A percentile compares a stretch with the other conserved stretches of the same genome.
phyloP scores from a whole-genome alignment of 116 monocot species.

The Phalaenopsis hybrid region DNA sequence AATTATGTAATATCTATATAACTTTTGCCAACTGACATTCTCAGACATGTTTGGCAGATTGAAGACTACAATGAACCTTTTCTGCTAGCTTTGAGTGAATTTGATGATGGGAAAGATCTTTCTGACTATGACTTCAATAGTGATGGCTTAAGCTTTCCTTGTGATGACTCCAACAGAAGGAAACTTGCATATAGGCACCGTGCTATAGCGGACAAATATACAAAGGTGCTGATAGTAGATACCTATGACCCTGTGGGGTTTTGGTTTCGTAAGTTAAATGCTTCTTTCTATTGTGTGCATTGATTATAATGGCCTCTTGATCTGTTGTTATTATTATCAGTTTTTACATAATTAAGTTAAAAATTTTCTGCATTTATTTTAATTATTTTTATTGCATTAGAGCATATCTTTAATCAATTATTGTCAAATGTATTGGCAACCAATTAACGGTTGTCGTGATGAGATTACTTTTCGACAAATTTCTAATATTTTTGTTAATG shows the following conservation, averaged over 20 bases:
- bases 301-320: neutral
- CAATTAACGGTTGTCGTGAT: neutral
- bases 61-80: constrained; percentile 86
- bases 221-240: constrained; percentile 48
- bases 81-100: constrained; percentile 48
- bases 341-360: neutral
- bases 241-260: constrained; percentile 3
- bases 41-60: constrained; percentile 39
- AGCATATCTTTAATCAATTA: neutral
- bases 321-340: neutral
- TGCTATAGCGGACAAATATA: constrained; percentile 67
- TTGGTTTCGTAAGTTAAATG: constrained; percentile 24
- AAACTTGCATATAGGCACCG: constrained; percentile 91
- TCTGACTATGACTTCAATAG: constrained; percentile 78
- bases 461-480: neutral
- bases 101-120: constrained; percentile 86
- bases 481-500: neutral
- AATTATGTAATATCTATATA: neutral
- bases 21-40: neutral
- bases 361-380: neutral
- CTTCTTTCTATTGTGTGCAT: constrained; percentile 11
- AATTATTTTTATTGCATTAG: neutral
- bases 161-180: constrained; percentile 72
- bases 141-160: constrained; percentile 54
- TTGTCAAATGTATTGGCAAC: neutral